Percentiles rank a stretch among this genome's conserved stretches.
phyloP scores from a whole-genome alignment of 129 eudicot species.

The Heracleum sosnowskyi region DNA sequence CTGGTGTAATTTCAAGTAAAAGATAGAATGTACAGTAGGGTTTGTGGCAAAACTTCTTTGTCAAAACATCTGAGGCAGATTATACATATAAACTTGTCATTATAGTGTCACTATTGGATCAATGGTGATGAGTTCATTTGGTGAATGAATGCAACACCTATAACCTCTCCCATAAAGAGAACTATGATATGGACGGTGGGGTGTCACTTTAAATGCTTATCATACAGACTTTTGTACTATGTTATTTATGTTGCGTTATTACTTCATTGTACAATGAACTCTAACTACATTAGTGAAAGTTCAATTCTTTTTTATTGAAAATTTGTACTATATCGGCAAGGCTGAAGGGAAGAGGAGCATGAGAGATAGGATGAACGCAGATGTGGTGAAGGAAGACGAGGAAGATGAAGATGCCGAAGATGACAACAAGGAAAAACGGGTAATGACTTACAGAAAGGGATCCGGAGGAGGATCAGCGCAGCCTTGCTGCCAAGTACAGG shows the following conservation, averaged over 20 bases:
- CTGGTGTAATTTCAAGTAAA: neutral
- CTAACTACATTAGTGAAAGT: neutral
- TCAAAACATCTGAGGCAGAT: slow-evolving; percentile 2
- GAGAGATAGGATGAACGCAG: slow-evolving; percentile 33
- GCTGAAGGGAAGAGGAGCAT: slow-evolving; percentile 40
- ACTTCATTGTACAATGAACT: neutral
- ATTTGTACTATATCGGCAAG: slow-evolving; percentile 22
- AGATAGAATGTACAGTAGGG: neutral
- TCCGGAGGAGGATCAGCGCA: slow-evolving; percentile 40
- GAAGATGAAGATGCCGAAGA: slow-evolving; percentile 55
- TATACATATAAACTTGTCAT: neutral
- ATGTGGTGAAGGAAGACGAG: slow-evolving; percentile 38
- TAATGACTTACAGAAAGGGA: slow-evolving; percentile 30
- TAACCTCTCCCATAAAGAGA: slow-evolving; percentile 3
- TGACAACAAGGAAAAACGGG: slow-evolving; percentile 36
- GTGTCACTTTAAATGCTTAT: slow-evolving; percentile 10
- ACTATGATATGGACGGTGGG: slow-evolving; percentile 1
- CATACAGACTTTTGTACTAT: slow-evolving; percentile 13
- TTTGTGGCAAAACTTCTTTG: neutral
- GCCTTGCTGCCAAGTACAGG: slow-evolving; percentile 63
- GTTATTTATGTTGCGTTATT: slow-evolving; percentile 1
- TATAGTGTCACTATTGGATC: neutral
- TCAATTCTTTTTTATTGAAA: neutral
- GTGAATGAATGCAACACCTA: slow-evolving; percentile 8
- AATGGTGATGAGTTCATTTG: slow-evolving; percentile 4